Evolutionary conservation across 2,329 filamentous ascomycete species (phyloP).

Genomic region (Colletotrichum liaoningense): DNA sequence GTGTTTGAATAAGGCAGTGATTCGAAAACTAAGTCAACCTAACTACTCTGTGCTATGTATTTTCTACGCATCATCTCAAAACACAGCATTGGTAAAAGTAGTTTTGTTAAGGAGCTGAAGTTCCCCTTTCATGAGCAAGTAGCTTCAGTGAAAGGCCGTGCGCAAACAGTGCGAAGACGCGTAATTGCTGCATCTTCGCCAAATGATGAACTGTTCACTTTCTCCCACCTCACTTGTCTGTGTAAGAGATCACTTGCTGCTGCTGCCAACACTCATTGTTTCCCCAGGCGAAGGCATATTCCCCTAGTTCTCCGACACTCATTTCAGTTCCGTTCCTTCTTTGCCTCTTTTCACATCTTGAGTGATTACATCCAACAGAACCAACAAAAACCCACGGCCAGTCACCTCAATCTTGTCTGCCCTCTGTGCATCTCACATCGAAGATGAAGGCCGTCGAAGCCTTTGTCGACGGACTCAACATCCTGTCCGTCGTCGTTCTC

Average conservation of each 20-base stretch:
- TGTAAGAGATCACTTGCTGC: background rate
- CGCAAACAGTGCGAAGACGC: conserved; percentile 25
- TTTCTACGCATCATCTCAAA: background rate
- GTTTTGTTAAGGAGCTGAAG: background rate
- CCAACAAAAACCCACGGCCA: background rate
- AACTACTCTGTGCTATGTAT: too few species aligned
- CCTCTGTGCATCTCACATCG: background rate
- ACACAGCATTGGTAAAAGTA: background rate
- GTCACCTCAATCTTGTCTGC: background rate
- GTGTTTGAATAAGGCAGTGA: background rate
- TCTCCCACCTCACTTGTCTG: background rate
- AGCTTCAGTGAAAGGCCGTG: background rate
- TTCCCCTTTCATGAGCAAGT: background rate
- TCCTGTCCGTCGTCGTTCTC: conserved; percentile 23
- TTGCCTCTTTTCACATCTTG: background rate
- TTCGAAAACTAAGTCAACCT: too few species aligned
- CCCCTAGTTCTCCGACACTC: background rate
- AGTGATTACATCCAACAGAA: background rate
- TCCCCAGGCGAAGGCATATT: background rate
- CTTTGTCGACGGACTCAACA: conserved; percentile 29
- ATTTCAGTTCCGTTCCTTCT: background rate
- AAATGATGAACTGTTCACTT: conserved; percentile 33
- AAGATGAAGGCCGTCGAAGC: conserved; percentile 33
- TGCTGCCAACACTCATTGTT: background rate
- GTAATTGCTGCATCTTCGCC: background rate